Base-by-base conservation (phyloP, 2,329 filamentous ascomycete species). In the Ascochyta rabiei region DNA sequence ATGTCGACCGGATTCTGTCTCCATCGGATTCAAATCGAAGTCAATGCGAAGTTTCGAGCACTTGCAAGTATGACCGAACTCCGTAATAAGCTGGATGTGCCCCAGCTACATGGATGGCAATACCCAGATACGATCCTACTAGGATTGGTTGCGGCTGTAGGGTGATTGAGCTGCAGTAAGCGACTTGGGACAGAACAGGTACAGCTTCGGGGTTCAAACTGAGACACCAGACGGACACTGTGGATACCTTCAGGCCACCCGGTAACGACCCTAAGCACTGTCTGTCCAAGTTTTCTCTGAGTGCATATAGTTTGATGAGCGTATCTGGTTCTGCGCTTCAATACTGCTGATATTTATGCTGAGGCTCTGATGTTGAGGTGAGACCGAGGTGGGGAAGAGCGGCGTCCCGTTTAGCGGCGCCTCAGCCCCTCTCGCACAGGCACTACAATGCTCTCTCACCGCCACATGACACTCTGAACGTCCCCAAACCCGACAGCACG, bases 121-220 rank as follows among this genome's bases (percentile, higher is more conserved):
- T 30, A 33, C 12, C 6, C 6, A 35, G 6, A 10, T 15, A 35
- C n/a, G 16, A 12, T 19, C 28, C n/a, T 13, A 8, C 16, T 13
- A 8, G 16, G 16, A 4, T 34, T 16, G 13, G 15, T n/a, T 2
- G 21, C n/a, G 16, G 18, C 34, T 34, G 35, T 33, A 45, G 23
- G 23, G 28, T 41, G 42, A 12, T 15, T 37, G 30, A 21, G 41
- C 30, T 49, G 46, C 35, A 30, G 33, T 24, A 37, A 40, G 35
- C 52, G 24, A 42, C 40, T 21, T 45, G 7, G 40, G 41, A 54
- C 41, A 49, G 40, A 41, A 23, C 26, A 13, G 44, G 51, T 35
- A 45, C 33, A 30, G 39, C 40, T 31, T 49, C 46, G 52, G 52
- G 40, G 15, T 46, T 55, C 52, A 37, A 26, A 24, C 23, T 49